Evolutionary conservation across 2,329 filamentous ascomycete species (phyloP), one percentile per base, ranked within the genome.

Genomic region (Fusarium protoensiforme): DNA sequence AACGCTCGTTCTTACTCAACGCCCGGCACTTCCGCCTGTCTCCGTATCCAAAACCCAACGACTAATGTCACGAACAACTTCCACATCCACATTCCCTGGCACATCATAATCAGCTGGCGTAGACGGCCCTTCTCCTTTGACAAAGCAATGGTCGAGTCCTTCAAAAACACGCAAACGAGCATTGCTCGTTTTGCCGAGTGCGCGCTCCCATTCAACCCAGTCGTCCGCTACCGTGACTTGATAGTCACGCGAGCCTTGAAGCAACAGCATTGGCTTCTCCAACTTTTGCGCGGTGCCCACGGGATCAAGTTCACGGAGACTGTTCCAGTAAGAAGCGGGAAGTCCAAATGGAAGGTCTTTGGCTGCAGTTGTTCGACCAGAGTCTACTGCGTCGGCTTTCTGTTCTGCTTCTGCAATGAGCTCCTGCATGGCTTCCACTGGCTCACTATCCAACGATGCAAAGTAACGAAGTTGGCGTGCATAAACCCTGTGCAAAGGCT

Each of bases 401-500:
- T 61, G 20, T n/a, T 65, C 63, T 7, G 54, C 56, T 7, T 61
- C 27, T n/a, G 36, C 31, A 27, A 61, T 65, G 27, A 36, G 35
- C n/a, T 60, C n/a, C 3, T 65, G 38, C 39, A 61, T 46, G 4
- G 46, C 46, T 3, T 53, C 27, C 46, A 53, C 46, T 53, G 46
- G 46, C 38, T 43, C 22, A 7, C 22, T 51, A n/a, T 65, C 56
- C 33, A 65, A n/a, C 7, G 53, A 61, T 14, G 63, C 54, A 36
- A 65, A 61, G 22, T 65, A 65, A 18, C 63, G 54, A n/a, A 65
- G 63, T 24, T 65, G 63, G 1, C 56, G 63, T 20, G 61, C 39
- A n/a, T 38, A 60, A 14, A 31, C 13, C 27, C 39, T 38, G 20
- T 61, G 46, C 11, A 60, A 8, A 27, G 54, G 39, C 11, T 38